A percentile compares a stretch with the other conserved stretches of the same genome.
phyloP scores from a whole-genome alignment of 1,284 basidiomycete genomes.

The Phellopilus nigrolimitatus region DNA sequence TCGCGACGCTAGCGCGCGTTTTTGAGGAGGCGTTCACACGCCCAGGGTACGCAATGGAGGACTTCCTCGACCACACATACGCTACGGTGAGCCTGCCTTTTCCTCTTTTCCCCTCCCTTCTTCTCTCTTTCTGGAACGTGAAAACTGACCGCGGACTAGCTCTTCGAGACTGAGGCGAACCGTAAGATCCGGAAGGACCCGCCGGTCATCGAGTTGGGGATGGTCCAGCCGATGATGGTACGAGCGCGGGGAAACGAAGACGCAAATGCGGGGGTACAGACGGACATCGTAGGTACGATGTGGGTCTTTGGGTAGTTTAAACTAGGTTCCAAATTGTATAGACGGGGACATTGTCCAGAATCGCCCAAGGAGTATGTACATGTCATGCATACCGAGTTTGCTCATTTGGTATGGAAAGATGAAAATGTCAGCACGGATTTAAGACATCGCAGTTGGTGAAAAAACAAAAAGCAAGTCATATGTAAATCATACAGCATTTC shows the following conservation, averaged over 20 bases:
- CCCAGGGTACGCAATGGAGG: constrained; percentile 86
- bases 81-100: constrained; percentile 62
- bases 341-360: too few relatives aligned
- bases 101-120: background rate
- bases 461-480: too few relatives aligned
- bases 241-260: background rate
- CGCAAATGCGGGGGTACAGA: background rate
- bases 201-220: constrained; percentile 35
- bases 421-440: too few relatives aligned
- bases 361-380: too few relatives aligned
- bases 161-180: constrained; percentile 84
- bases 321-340: too few relatives aligned
- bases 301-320: constrained; percentile 8
- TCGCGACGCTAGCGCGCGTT: constrained; percentile 81
- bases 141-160: constrained; percentile 39
- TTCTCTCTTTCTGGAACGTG: background rate
- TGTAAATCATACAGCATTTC: too few relatives aligned
- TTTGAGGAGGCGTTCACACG: constrained; percentile 93
- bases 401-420: too few relatives aligned
- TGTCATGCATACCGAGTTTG: too few relatives aligned
- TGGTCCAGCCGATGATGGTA: constrained; percentile 2
- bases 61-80: constrained; percentile 97
- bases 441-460: too few relatives aligned
- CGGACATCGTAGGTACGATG: constrained; percentile 5
- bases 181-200: constrained; percentile 82